phyloP scores from a whole-genome alignment of 1,284 basidiomycete species.

The Mycocalia duriaeana region DNA sequence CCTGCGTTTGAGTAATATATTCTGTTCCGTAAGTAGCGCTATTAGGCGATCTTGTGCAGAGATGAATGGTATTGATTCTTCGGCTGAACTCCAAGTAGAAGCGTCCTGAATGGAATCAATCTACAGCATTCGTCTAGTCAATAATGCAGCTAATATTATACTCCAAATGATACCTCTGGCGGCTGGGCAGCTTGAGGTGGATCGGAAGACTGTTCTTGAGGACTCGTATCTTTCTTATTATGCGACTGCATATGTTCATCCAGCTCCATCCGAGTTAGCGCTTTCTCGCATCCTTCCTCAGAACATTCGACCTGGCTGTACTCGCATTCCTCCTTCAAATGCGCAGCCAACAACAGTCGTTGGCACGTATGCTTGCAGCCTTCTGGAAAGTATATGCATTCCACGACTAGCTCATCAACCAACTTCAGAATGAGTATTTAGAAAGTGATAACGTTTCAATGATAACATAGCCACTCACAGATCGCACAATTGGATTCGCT shows the following conservation, averaged over 20 bases:
- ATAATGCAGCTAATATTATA: no score
- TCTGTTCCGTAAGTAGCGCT: conserved; percentile 49
- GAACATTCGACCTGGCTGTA: conserved; percentile 55
- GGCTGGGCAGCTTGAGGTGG: no score
- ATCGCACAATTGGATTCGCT: conserved; percentile 67
- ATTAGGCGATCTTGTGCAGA: conserved; percentile 11
- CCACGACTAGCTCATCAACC: conserved; percentile 78
- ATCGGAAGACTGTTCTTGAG: no score
- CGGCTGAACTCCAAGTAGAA: no score
- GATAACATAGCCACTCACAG: conserved; percentile 48
- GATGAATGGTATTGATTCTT: conserved; percentile 2
- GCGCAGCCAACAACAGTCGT: conserved; percentile 60
- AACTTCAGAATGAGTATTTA: conserved; percentile 43
- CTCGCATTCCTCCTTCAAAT: conserved; percentile 59
- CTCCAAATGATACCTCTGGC: no score
- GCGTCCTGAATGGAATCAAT: no score
- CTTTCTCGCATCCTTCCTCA: conserved; percentile 39
- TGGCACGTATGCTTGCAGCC: conserved; percentile 69
- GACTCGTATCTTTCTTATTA: conserved; percentile 28
- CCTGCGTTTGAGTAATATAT: conserved; percentile 49
- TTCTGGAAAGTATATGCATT: conserved; percentile 54
- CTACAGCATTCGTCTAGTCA: no score
- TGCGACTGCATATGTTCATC: conserved; percentile 25
- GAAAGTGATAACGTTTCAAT: no score
- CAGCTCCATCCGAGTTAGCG: conserved; percentile 40